Base-by-base conservation (phyloP, 305 asterid species). In the Petunia hybrid region DNA sequence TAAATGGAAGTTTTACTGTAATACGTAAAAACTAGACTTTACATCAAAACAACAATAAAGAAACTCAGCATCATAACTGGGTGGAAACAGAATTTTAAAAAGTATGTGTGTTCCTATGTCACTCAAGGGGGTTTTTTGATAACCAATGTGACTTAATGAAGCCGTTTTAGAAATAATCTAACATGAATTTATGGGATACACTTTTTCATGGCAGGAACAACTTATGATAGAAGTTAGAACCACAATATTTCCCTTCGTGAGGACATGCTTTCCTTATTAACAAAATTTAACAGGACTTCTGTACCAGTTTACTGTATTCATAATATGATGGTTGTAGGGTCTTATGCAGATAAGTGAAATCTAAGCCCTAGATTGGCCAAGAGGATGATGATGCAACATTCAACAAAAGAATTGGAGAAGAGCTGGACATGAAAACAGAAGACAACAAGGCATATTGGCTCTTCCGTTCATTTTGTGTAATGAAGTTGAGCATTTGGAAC, bases 401-500 rank as follows among this genome's bases (percentile, higher is more conserved):
- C 38, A 53, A 74, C 48, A 74, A 51, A 53, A 53, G 63, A 74
- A 36, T 73, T 35, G 46, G 35, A 73, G 35, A 73, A 73, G 78
- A 31, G 0, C 14, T 13, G 46, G 62, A 36, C 48, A 67, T 8
- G 14, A 55, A 38, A 73, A 36, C n/a, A 60, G 78, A 36, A 36
- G 62, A 73, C 45, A 73, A 53, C 51, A 14, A 74, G 53, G 38
- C 36, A 46, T 71, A 46, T 5, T 71, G 43, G 60, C 77, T 45
- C 31, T n/a, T 45, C 5, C 10, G 51, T 70, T 46, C 5, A 46
- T 48, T 71, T 10, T 70, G 16, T 71, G 61, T 31, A 48, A 5
- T 35, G 43, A 71, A 71, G 77, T 46, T 10, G 48, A 36, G 53
- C 64, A 74, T 74, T 55, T 74, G 38, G 78, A 74, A 74, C 46